These are phyloP conservation scores for Kodamaea kaohsiungensis DNA, from an alignment of 805 yeast genomes.

Conservation along the genomic window DNA sequence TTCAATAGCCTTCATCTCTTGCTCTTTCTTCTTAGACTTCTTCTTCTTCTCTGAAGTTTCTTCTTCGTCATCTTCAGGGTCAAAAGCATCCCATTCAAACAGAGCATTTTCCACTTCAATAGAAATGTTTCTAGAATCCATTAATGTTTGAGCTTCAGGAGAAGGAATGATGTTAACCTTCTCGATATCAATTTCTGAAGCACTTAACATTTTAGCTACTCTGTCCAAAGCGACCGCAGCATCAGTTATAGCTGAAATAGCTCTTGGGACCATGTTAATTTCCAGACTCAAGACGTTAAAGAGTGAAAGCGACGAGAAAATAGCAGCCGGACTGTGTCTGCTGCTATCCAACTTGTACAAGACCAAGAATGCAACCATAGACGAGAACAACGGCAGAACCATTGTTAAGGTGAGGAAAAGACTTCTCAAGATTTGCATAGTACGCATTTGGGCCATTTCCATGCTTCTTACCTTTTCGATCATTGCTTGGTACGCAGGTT, in stretches of 20 bases:
- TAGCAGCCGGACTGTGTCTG: constrained; percentile 53
- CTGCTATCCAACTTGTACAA: constrained; percentile 32
- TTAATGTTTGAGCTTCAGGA: constrained; percentile 19
- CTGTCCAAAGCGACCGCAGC: constrained; percentile 62
- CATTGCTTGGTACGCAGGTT: constrained; percentile 64
- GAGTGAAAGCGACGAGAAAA: constrained; percentile 70
- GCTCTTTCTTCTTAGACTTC: not conserved
- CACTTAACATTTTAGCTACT: constrained; percentile 52
- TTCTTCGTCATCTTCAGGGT: constrained; percentile 16
- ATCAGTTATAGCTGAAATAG: constrained; percentile 67
- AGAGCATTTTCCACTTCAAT: constrained; percentile 50
- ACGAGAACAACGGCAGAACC: constrained; percentile 66
- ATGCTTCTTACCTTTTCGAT: constrained; percentile 54
- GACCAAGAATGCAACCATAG: constrained; percentile 55
- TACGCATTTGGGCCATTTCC: constrained; percentile 63
- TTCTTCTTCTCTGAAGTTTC: constrained; percentile 4
- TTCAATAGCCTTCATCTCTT: not conserved
- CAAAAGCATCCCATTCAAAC: constrained; percentile 63
- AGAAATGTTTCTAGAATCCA: constrained; percentile 40
- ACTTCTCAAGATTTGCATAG: constrained; percentile 66
- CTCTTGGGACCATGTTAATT: constrained; percentile 69
- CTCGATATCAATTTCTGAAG: constrained; percentile 36
- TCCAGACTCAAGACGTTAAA: constrained; percentile 64
- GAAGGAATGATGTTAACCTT: constrained; percentile 22
- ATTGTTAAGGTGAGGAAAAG: constrained; percentile 62